A percentile compares a stretch with the other conserved stretches of the same genome.
Evolutionary conservation across 140 eudicot species (phyloP).

Genomic region (Oenanthe javanica): DNA sequence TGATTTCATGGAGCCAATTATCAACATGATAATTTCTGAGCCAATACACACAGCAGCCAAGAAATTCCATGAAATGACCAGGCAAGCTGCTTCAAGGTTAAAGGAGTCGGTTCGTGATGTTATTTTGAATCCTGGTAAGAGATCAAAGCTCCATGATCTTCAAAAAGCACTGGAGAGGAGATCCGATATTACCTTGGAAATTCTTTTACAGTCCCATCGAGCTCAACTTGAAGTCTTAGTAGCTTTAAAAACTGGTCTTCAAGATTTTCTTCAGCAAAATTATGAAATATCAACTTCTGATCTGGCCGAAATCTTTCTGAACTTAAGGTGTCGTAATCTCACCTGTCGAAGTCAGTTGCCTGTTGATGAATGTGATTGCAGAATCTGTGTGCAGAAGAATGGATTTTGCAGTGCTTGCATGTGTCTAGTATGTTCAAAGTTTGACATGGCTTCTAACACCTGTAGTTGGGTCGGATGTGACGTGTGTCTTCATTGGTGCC

Average conservation of each 20-base stretch:
- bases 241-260: constrained; percentile 68
- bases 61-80: constrained; percentile 51
- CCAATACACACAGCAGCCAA: constrained; percentile 55
- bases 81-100: constrained; percentile 32
- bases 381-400: constrained; percentile 55
- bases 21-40: constrained; percentile 63
- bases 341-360: constrained; percentile 63
- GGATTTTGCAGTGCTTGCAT: constrained; percentile 93
- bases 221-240: constrained; percentile 61
- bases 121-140: constrained; percentile 48
- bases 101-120: constrained; percentile 65
- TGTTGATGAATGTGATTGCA: constrained; percentile 98
- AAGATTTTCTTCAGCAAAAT: constrained; percentile 46
- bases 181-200: constrained; percentile 57
- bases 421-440: constrained; percentile 93
- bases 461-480: constrained; percentile 99
- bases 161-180: constrained; percentile 62
- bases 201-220: constrained; percentile 48
- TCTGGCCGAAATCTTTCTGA: constrained; percentile 71
- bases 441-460: constrained; percentile 85
- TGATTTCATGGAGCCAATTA: constrained; percentile 56
- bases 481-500: constrained; percentile 97
- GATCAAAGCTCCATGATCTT: constrained; percentile 44
- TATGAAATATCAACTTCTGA: constrained; percentile 47
- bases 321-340: constrained; percentile 72